These are phyloP conservation scores for Tolypocladium pustulatum DNA, from an alignment of 2,329 filamentous ascomycete genomes.

Conservation along the genomic window DNA sequence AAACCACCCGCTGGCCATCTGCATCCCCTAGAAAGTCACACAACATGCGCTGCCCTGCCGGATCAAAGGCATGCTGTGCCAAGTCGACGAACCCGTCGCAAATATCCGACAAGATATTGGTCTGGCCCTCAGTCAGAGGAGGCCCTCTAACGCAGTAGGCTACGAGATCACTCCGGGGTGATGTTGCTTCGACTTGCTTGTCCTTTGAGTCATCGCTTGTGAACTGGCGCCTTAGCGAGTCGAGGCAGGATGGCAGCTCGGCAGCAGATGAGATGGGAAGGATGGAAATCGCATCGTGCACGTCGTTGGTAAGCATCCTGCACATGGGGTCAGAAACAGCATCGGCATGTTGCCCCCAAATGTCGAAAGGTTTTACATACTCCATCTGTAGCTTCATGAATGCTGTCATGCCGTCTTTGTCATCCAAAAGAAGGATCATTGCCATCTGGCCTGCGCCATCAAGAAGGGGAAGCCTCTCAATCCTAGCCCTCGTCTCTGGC, in stretches of 20 bases:
- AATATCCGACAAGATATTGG: conserved; percentile 18
- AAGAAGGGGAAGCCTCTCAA: conserved; percentile 29
- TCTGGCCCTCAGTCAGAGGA: conserved; percentile 13
- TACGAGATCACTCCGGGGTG: conserved; percentile 6
- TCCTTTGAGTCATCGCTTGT: background rate
- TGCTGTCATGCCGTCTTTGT: conserved; percentile 16
- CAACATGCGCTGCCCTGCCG: conserved; percentile 10
- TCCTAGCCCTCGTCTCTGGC: conserved; percentile 17
- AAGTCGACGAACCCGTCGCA: conserved; percentile 15
- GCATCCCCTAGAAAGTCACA: conserved; percentile 16
- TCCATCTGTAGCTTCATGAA: conserved; percentile 34
- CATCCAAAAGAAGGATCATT: conserved; percentile 33
- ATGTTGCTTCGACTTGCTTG: background rate
- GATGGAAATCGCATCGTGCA: conserved; percentile 21
- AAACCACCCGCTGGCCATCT: conserved; percentile 17
- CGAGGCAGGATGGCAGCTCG: conserved; percentile 26
- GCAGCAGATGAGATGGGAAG: conserved; percentile 28
- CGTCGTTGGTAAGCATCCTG: conserved; percentile 22
- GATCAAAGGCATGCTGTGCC: conserved; percentile 9
- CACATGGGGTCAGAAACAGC: background rate
- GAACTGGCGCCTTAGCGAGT: conserved; percentile 22
- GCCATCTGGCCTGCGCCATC: conserved; percentile 28
- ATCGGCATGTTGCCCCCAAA: background rate
- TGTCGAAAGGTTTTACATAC: conserved; percentile 16
- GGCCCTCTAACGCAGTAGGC: conserved; percentile 15